Evolutionary conservation across 768 basidiomycete genomes (phyloP).

Genomic region (Leucosporidium yakuticum): DNA sequence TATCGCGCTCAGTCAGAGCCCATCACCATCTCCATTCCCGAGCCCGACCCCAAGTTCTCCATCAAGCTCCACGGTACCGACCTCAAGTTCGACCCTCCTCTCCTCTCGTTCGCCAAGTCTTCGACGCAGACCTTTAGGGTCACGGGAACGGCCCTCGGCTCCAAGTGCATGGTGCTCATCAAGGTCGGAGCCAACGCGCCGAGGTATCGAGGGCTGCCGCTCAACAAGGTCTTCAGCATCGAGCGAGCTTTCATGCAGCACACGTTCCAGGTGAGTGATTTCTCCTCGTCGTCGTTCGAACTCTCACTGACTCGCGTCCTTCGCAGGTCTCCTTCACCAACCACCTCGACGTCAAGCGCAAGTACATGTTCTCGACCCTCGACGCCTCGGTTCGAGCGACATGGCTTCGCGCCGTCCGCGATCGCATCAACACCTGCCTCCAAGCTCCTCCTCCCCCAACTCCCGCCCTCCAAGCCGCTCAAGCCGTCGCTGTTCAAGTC

Average conservation of each 20-base stretch:
- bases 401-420: conserved; percentile 50
- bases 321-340: conserved; percentile 60
- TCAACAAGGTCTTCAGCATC: conserved; percentile 68
- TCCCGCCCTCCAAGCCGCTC: conserved; percentile 60
- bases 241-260: conserved; percentile 97
- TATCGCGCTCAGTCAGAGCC: conserved; percentile 83
- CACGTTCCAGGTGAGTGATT: conserved; percentile 62
- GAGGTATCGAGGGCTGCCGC: conserved; percentile 71
- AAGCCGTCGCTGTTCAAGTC: conserved; percentile 70
- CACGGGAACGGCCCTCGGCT: conserved; percentile 75
- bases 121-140: conserved; percentile 83
- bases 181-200: conserved; percentile 77
- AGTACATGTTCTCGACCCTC: conserved; percentile 88
- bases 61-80: conserved; percentile 85
- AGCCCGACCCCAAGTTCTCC: conserved; percentile 70
- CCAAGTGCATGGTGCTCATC: conserved; percentile 74
- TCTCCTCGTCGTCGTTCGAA: background rate
- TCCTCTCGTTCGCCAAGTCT: conserved; percentile 69
- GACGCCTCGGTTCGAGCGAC: conserved; percentile 68
- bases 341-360: conserved; percentile 53
- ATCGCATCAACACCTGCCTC: conserved; percentile 15
- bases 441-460: background rate
- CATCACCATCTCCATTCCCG: conserved; percentile 76
- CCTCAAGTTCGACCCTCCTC: conserved; percentile 76
- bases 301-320: background rate